These are phyloP conservation scores for Edaphochlamys debaryana DNA, from an alignment of 139 green algal species.

Conservation along the genomic window DNA sequence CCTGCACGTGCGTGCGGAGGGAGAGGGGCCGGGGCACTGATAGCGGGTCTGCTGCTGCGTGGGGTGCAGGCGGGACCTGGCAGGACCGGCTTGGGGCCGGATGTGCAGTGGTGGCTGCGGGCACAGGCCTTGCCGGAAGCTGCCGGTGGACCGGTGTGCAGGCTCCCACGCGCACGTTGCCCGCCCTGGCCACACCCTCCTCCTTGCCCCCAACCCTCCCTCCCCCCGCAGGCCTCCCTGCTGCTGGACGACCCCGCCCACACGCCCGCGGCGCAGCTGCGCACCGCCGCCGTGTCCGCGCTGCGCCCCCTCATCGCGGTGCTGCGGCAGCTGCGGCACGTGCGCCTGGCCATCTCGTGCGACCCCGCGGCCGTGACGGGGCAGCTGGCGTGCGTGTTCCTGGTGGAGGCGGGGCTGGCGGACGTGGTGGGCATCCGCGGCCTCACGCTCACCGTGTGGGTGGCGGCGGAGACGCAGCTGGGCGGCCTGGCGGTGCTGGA, in stretches of 20 bases:
- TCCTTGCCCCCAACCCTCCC: too few species aligned
- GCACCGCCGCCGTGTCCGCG: slow-evolving; percentile 12
- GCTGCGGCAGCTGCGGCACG: background rate
- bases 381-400: slow-evolving; percentile 28
- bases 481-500: slow-evolving; percentile 8
- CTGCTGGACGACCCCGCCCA: slow-evolving; percentile 20
- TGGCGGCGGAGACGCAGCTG: slow-evolving; percentile 38
- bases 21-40: too few species aligned
- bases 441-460: slow-evolving; percentile 27
- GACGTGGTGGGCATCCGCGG: background rate
- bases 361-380: slow-evolving; percentile 35
- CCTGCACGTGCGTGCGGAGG: background rate
- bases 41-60: too few species aligned
- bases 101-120: too few species aligned
- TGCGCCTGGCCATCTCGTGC: background rate
- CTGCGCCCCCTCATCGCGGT: slow-evolving; percentile 12
- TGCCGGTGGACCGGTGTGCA: too few species aligned
- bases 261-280: slow-evolving; percentile 6
- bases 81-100: too few species aligned
- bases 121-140: too few species aligned
- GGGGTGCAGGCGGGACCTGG: too few species aligned
- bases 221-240: background rate
- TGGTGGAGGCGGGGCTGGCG: slow-evolving; percentile 12
- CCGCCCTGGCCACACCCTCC: too few species aligned
- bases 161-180: too few species aligned